Evolutionary conservation across 2,329 filamentous ascomycete genomes (phyloP), one percentile per base, ranked within the genome.

Genomic region (Colletotrichum sp.): DNA sequence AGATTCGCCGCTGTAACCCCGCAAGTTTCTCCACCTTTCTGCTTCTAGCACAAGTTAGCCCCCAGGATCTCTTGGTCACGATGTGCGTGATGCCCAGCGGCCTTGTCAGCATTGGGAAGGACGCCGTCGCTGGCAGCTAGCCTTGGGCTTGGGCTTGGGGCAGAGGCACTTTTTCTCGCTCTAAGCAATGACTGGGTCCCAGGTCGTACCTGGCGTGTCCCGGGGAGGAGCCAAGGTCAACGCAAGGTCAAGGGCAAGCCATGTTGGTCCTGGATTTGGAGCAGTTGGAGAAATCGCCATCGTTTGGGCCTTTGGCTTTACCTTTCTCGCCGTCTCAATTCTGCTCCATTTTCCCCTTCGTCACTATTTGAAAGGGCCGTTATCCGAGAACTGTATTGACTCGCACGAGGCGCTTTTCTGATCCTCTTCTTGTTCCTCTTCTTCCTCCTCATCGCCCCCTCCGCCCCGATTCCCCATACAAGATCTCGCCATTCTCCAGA

Each of bases 1-100:
- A 68, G 36, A 75, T 62, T 77, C 66, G 72, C 72, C 67, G 75
- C 75, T 71, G 72, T 71, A 77, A 75, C 75, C 75, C 75, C 72
- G 75, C 75, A 77, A 71, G 44, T 67, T 77, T 77, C 75, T 77
- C 75, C 75, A 77, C 75, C 75, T 68, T 77, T 77, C 72, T 75
- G 72, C 72, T 76, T 77, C 62, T 63, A 71, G 71, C 66, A 75
- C 67, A 21, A 32, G 36, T 71, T 77, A 71, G 71, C 52, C 64
- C 32, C 75, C 24, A 62, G 75, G 36, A 75, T 67, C 60, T 77
- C 62, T 67, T 67, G 71, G 71, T 75, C 66, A 77, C 72, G 71
- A 77, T 75, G 71, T 67, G 72, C 44, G 71, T 75, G 66, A 75
- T 75, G 66, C 52, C 44, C 55, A 66, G 63, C 71, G 63, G 66